Base-by-base conservation (phyloP, 176 grass and related monocot genomes). In the Oryza rufipogon region DNA sequence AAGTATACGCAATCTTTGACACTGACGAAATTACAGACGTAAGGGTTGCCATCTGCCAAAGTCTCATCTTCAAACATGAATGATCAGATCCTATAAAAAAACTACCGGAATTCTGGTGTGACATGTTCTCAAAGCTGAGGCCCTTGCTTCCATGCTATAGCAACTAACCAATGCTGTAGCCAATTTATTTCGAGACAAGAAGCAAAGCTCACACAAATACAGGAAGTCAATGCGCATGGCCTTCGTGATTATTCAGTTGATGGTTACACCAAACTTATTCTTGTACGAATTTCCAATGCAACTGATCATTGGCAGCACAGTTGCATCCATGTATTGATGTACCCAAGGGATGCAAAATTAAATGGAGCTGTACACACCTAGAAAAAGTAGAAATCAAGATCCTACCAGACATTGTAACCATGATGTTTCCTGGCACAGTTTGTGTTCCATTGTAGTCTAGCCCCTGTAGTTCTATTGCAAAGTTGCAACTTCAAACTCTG, bases 11-110 rank as follows among this genome's bases (percentile, higher is more conserved):
- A 4, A 30, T 9, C 51, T 66, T 70, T 72, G 8, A 5, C 32
- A 66, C 54, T 88, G 73, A 88, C 51, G 28, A 71, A 38, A 26
- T 49, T 25, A n/a, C 51, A 17, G 72, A 42, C 66, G 20, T 11
- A 68, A 61, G 47, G 25, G 26, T 42, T 68, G 34, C 46, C 51
- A n/a, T 42, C 46, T 60, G 47, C 47, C 51, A 34, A 11, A 66
- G 5, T 75, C 63, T 68, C 58, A 61, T 63, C 58, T 63, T 63
- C n/a, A 23, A 11, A 63, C 20, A 7, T 20, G 20, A 63, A 63
- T 7, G 56, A 17, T 54, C 4, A 17, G 16, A 13, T 44, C 42
- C 42, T 11, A 47, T 3, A 47, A 47, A 47, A 12, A 14, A 49
- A 5, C 16, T 7, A 56, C 0, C n/a, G 7, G 9, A n/a, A 23